Conservation (phyloP, 2,329 filamentous ascomycete genomes). For the Colletotrichum caudatum region DNA sequence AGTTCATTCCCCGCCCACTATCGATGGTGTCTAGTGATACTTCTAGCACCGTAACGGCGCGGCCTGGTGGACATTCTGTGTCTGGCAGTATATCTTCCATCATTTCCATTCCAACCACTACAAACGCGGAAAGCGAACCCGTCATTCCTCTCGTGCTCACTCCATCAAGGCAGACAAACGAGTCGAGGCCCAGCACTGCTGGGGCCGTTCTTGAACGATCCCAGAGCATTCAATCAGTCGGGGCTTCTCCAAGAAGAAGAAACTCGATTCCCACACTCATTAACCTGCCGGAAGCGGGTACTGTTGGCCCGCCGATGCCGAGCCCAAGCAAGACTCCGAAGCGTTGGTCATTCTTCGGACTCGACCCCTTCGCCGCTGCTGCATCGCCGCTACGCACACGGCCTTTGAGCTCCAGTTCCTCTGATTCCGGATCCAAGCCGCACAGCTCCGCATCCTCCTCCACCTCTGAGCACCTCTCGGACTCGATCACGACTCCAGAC, state of each 20-base stretch:
- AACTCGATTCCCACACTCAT: constrained; percentile 70
- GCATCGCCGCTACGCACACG: constrained; percentile 61
- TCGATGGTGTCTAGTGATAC: constrained; percentile 89
- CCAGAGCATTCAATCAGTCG: constrained; percentile 52
- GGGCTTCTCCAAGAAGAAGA: constrained; percentile 61
- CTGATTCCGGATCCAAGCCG: constrained; percentile 52
- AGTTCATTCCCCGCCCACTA: constrained; percentile 84
- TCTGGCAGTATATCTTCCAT: constrained; percentile 86
- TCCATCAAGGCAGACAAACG: constrained; percentile 56
- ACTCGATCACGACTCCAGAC: constrained; percentile 44
- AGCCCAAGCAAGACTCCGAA: constrained; percentile 66
- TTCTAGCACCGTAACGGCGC: constrained; percentile 79
- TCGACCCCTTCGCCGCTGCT: constrained; percentile 66
- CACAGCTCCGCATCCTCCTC: constrained; percentile 44
- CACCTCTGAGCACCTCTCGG: constrained; percentile 53
- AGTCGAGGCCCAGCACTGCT: constrained; percentile 75
- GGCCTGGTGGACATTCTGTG: constrained; percentile 74
- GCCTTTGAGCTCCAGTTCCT: constrained; percentile 61
- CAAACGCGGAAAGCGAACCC: constrained; percentile 32
- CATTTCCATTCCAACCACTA: constrained; percentile 66
- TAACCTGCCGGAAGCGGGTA: constrained; percentile 53
- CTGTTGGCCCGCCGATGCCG: constrained; percentile 53
- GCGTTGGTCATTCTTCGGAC: constrained; percentile 72
- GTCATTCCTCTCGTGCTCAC: constrained; percentile 51
- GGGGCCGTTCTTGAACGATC: constrained; percentile 74